Evolutionary conservation across 306 rosid genomes (phyloP).

Genomic region (Abrus precatorius): DNA sequence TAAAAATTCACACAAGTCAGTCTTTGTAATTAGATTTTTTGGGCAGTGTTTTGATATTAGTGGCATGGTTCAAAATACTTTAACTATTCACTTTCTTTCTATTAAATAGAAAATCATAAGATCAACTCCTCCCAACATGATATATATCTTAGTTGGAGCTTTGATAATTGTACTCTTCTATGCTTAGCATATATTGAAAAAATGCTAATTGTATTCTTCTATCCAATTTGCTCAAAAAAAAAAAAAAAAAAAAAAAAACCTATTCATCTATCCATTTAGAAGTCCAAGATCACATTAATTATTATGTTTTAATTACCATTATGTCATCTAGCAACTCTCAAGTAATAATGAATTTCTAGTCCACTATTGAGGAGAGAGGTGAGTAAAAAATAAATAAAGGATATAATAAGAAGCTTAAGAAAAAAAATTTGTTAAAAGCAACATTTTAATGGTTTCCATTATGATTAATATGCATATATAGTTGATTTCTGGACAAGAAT

Average conservation of each 20-base stretch:
- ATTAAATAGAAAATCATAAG: constrained; percentile 28
- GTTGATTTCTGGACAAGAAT: constrained; percentile 3
- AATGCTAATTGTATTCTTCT: too few species aligned
- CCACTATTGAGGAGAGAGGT: too few species aligned
- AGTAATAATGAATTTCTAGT: too few species aligned
- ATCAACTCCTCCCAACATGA: neutral
- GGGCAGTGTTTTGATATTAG: constrained; percentile 32
- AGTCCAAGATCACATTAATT: too few species aligned
- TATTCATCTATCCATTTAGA: too few species aligned
- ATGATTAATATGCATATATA: neutral
- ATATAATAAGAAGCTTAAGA: too few species aligned
- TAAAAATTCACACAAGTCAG: constrained; percentile 95
- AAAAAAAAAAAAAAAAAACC: too few species aligned
- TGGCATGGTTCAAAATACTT: constrained; percentile 39
- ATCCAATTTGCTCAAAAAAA: too few species aligned
- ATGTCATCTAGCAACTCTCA: too few species aligned
- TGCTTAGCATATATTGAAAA: constrained; percentile 33
- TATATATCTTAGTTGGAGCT: constrained; percentile 25
- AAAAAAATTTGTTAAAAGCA: constrained; percentile 1
- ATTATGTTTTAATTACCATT: too few species aligned
- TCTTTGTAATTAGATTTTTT: constrained; percentile 32
- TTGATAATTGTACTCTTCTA: constrained; percentile 1
- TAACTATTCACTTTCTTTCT: constrained; percentile 27
- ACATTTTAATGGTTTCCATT: constrained; percentile 14
- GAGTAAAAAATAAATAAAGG: too few species aligned